Conservation (phyloP, 2,329 filamentous ascomycete genomes). For the Gaeumannomyces tritici region DNA sequence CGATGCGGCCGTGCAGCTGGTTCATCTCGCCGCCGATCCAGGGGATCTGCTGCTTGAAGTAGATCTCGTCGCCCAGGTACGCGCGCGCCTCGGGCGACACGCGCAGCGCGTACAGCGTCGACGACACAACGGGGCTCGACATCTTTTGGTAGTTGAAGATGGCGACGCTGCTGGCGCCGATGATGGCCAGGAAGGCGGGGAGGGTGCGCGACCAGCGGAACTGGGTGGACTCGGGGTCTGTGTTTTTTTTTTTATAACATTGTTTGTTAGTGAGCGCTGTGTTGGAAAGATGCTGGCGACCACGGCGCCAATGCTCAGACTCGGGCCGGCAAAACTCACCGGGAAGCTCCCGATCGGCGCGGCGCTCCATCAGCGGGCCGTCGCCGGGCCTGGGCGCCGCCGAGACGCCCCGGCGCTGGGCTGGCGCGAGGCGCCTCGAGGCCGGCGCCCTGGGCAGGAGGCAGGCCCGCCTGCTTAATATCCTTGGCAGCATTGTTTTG, state of each 20-base stretch:
- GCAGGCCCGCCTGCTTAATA: constrained; percentile 6
- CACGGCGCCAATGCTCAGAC: background rate
- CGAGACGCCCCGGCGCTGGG: constrained; percentile 35
- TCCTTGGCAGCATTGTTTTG: constrained; percentile 9
- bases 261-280: too few species aligned
- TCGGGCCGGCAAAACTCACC: constrained; percentile 27
- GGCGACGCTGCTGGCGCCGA: constrained; percentile 63
- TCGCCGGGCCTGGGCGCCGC: constrained; percentile 49
- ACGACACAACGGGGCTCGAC: constrained; percentile 76
- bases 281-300: background rate
- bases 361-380: constrained; percentile 55
- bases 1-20: constrained; percentile 82
- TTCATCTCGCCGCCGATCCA: constrained; percentile 87
- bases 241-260: background rate
- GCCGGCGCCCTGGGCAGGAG: constrained; percentile 6
- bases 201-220: constrained; percentile 63
- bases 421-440: background rate
- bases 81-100: constrained; percentile 67
- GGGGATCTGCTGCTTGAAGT: constrained; percentile 68
- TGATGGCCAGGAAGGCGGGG: constrained; percentile 68
- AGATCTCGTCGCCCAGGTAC: constrained; percentile 77
- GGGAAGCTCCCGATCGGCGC: constrained; percentile 57
- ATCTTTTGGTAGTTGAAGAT: constrained; percentile 99
- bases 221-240: constrained; percentile 30
- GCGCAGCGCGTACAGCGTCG: constrained; percentile 84